phyloP scores from a whole-genome alignment of 208 protist species.

The Crithidia mellificae region DNA sequence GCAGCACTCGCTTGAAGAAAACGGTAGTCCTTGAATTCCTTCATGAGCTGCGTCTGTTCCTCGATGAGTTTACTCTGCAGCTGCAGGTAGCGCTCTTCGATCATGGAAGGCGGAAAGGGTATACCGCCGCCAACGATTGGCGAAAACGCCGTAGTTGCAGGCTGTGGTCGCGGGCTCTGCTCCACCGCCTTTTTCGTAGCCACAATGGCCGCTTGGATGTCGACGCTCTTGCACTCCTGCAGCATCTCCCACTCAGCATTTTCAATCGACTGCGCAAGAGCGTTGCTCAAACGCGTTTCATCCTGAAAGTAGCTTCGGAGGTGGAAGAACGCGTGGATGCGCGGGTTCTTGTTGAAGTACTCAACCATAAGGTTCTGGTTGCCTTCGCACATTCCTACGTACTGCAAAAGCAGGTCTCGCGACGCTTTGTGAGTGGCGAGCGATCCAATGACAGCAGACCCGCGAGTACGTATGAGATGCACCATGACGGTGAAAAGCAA shows the following conservation, averaged over 20 bases:
- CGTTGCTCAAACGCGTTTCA: conserved; percentile 33
- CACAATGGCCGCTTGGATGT: conserved; percentile 43
- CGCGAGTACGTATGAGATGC: conserved; percentile 54
- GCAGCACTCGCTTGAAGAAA: conserved; percentile 70
- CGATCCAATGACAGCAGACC: conserved; percentile 35
- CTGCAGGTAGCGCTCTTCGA: conserved; percentile 29
- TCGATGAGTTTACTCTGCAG: conserved; percentile 48
- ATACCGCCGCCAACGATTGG: conserved; percentile 27
- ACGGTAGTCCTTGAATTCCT: conserved; percentile 65
- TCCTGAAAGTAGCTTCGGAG: conserved; percentile 57
- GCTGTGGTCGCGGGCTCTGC: conserved; percentile 17
- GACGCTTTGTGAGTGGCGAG: conserved; percentile 34
- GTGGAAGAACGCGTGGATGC: conserved; percentile 42
- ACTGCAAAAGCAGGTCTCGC: conserved; percentile 52
- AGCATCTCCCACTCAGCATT: conserved; percentile 58
- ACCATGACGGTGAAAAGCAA: conserved; percentile 72
- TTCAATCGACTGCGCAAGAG: conserved; percentile 29
- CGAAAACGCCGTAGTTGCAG: conserved; percentile 24
- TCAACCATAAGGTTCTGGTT: conserved; percentile 42
- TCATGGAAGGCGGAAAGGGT: conserved; percentile 24
- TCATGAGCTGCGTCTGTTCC: conserved; percentile 67
- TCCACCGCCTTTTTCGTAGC: conserved; percentile 35
- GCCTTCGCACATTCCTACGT: conserved; percentile 41
- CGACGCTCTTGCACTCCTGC: conserved; percentile 55
- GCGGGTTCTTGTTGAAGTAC: conserved; percentile 50